A percentile compares a stretch with the other conserved stretches of the same genome.
Conservation (phyloP, 2,329 filamentous ascomycete species). For the Alternaria sp. region DNA sequence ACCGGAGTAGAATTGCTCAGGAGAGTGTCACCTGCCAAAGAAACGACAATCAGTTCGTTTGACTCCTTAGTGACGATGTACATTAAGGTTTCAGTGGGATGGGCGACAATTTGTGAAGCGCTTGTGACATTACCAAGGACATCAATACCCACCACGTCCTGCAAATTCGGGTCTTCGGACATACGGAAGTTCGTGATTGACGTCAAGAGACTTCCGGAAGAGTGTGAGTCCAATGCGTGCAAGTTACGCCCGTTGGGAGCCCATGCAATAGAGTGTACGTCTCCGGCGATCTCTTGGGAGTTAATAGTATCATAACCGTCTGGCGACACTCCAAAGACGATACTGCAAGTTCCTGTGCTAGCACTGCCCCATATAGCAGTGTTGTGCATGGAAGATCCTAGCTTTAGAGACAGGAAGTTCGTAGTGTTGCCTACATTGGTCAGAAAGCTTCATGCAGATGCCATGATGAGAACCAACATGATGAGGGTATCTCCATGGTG, state of each 20-base stretch:
- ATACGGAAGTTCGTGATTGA: conserved; percentile 33
- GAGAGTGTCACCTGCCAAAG: conserved; percentile 3
- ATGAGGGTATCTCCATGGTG: conserved; percentile 23
- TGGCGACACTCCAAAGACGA: conserved; percentile 24
- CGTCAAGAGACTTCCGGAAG: conserved; percentile 14
- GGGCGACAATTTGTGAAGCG: conserved; percentile 27
- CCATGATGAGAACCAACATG: conserved; percentile 17
- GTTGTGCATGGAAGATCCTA: conserved; percentile 17
- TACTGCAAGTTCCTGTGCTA: conserved; percentile 30
- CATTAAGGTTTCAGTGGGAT: conserved; percentile 20
- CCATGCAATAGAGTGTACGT: conserved; percentile 31
- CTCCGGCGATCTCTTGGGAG: conserved; percentile 26
- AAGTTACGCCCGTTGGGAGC: conserved; percentile 27
- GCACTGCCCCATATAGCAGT: conserved; percentile 28
- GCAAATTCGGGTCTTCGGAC: neutral
- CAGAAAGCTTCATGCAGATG: neutral
- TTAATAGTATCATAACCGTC: conserved; percentile 20
- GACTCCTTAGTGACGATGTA: conserved; percentile 29
- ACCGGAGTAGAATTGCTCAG: neutral
- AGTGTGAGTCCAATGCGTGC: conserved; percentile 26
- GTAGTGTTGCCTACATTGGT: conserved; percentile 26
- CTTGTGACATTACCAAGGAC: conserved; percentile 23
- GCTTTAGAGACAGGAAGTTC: conserved; percentile 17
- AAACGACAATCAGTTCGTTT: conserved; percentile 28
- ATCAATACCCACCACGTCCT: conserved; percentile 18